These are phyloP conservation scores for Salvia hispanica DNA, from an alignment of 257 asterid genomes.

Conservation along the genomic window DNA sequence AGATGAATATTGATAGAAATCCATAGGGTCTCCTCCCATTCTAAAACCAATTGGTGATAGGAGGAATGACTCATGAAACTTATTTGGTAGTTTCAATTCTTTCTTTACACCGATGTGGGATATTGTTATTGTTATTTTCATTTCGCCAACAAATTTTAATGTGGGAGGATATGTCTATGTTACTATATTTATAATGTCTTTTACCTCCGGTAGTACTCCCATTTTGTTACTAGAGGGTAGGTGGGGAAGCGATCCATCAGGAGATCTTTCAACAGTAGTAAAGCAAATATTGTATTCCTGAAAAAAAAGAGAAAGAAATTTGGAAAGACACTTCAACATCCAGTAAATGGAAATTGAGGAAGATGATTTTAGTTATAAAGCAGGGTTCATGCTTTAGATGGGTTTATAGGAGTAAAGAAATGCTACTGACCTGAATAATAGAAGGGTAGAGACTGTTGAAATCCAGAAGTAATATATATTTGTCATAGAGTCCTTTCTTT, in stretches of 20 bases:
- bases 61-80: too few species aligned
- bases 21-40: too few species aligned
- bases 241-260: slow-evolving; percentile 62
- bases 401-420: slow-evolving; percentile 22
- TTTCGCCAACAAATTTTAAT: background rate
- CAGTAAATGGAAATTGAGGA: slow-evolving; percentile 16
- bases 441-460: slow-evolving; percentile 99
- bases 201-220: slow-evolving; percentile 95
- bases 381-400: slow-evolving; percentile 22
- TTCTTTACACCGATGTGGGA: too few species aligned
- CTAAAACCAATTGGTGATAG: too few species aligned
- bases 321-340: slow-evolving; percentile 9
- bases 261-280: slow-evolving; percentile 86
- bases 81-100: too few species aligned
- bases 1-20: too few species aligned
- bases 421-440: slow-evolving; percentile 78
- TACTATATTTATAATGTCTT: slow-evolving; percentile 18
- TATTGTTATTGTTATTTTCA: too few species aligned
- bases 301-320: slow-evolving; percentile 19
- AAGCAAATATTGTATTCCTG: slow-evolving; percentile 98
- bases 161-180: background rate
- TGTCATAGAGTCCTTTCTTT: slow-evolving; percentile 91
- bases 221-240: slow-evolving; percentile 71
- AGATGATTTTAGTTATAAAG: slow-evolving; percentile 14
- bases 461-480: slow-evolving; percentile 87